Conservation (phyloP, 495 filamentous ascomycete species). For the Hypoxylon cercidicola region DNA sequence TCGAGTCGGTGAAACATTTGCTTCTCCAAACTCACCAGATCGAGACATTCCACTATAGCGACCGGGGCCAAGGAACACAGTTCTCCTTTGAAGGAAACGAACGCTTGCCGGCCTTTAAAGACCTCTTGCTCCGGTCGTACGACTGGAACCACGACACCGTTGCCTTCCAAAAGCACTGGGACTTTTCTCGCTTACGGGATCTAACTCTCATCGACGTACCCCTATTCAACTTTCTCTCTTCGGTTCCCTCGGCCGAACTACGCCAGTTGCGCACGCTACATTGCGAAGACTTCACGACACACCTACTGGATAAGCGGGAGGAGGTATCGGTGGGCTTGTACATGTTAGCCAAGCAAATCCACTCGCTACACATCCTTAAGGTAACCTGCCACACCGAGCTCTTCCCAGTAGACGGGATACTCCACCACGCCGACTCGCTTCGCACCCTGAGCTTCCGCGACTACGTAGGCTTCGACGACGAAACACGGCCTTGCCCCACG, state of each 20-base stretch:
- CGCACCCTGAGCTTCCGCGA: slow-evolving; percentile 41
- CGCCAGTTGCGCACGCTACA: slow-evolving; percentile 34
- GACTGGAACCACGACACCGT: slow-evolving; percentile 46
- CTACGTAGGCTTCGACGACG: slow-evolving; percentile 42
- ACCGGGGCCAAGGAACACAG: slow-evolving; percentile 42
- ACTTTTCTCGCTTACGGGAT: slow-evolving; percentile 44
- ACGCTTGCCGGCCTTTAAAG: slow-evolving; percentile 44
- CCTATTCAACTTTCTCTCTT: slow-evolving; percentile 42
- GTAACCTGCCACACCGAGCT: slow-evolving; percentile 36
- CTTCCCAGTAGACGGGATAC: slow-evolving; percentile 39
- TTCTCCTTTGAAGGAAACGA: slow-evolving; percentile 43
- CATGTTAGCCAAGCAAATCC: slow-evolving; percentile 35
- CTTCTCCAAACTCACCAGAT: slow-evolving; percentile 35
- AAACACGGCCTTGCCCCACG: slow-evolving; percentile 39
- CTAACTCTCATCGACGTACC: slow-evolving; percentile 46
- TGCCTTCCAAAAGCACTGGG: slow-evolving; percentile 43
- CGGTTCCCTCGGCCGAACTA: slow-evolving; percentile 36
- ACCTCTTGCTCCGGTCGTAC: slow-evolving; percentile 46
- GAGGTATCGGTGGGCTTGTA: slow-evolving; percentile 38
- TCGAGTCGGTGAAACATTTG: slow-evolving; percentile 43
- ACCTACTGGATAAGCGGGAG: slow-evolving; percentile 24
- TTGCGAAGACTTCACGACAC: slow-evolving; percentile 42
- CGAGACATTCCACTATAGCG: slow-evolving; percentile 42
- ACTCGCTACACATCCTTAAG: slow-evolving; percentile 31
- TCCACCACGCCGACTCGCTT: slow-evolving; percentile 37